Evolutionary conservation across 2,329 filamentous ascomycete species (phyloP), one percentile per base, ranked within the genome.

Genomic region (Xylaria sp.): DNA sequence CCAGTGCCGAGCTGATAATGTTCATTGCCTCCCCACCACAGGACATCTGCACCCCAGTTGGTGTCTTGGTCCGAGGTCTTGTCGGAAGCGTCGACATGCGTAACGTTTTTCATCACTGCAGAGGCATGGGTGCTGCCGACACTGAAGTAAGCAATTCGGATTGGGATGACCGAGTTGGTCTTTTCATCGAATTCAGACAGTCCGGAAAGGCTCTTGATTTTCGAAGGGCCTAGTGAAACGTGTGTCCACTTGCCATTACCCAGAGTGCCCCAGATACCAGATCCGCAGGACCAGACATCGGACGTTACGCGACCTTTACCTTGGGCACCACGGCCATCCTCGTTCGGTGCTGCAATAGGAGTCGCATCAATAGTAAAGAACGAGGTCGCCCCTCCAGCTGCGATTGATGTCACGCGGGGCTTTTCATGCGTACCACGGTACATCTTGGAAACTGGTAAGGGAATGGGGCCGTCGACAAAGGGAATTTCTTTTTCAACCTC

Each of bases 1-100:
- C 96, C 94, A 0, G 92, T 97, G 13, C 96, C 96, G 29, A 99
- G 87, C 80, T 99, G 96, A 79, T 92, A 97, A 77, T 90, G 88
- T 81, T 98, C 94, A 75, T 98, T 99, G 60, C 93, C 93, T 68
- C 96, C 96, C 93, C 94, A 99, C 84, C 93, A 96, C 1, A 98
- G 78, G 33, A 94, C 90, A 77, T 98, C 96, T 4, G 91, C 89
- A 55, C 96, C 96, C 88, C 90, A 97, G 77, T 96, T 94, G 1
- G 90, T 93, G 74, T 94, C 91, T 71, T 92, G 91, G 45, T 87
- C 82, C 1, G 85, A 85, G 17, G 73, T 83, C 61, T 76, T 80
- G 67, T 73, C 77, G 1, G 84, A 81, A 1, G 89, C 85, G 17
- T 84, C 81, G 5, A 94, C 84, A 60, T 89, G 84, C 0, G 92